Evolutionary conservation across 768 basidiomycete species (phyloP), one percentile per base, ranked within the genome.

Genomic region (Agaricus subrufescens): DNA sequence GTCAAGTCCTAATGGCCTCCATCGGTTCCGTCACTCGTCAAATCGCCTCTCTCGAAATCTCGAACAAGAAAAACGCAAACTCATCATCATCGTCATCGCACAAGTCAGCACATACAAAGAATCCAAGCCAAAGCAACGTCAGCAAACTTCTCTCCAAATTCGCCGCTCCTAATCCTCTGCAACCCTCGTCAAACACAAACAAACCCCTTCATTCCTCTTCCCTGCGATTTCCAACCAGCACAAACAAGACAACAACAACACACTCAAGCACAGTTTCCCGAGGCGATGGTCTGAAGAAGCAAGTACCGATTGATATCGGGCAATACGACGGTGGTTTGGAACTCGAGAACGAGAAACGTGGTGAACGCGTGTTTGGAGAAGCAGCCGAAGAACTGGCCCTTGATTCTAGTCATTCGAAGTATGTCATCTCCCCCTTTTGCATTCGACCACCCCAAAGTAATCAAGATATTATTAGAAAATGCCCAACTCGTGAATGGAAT

Each of bases 271-370:
- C 62, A 46, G 55, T 62, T 10, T 26, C 60, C 29, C 63, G 58
- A 34, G 62, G 57, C 6, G 59, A 19, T 19, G 40, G 57, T 40
- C 67, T 64, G 26, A 62, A 61, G 19, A 65, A 71, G 26, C 73
- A 73, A 44, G 58, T 69, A 5, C 58, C 68, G 9, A 69, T 92
- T 40, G 91, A 93, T 64, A 92, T 97, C 34, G 95, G 96, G 29
- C 80, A 75, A 46, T 99, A 99, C 68, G 96, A 99, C 60, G 95
- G 94, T n/a, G 94, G 95, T 2, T 81, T 98, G n/a, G 95, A 97
- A 71, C 73, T 83, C 34, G 96, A 97, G 60, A 86, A 90, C 50
- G 87, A 88, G 65, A 89, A 85, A 61, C 76, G 86, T 58, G 88
- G 88, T n/a, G 83, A 87, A 63, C 73, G 73, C 23, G 83, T 92